phyloP scores from a whole-genome alignment of 2,329 filamentous ascomycete genomes.

The Stachybotrys chlorohalonatus region DNA sequence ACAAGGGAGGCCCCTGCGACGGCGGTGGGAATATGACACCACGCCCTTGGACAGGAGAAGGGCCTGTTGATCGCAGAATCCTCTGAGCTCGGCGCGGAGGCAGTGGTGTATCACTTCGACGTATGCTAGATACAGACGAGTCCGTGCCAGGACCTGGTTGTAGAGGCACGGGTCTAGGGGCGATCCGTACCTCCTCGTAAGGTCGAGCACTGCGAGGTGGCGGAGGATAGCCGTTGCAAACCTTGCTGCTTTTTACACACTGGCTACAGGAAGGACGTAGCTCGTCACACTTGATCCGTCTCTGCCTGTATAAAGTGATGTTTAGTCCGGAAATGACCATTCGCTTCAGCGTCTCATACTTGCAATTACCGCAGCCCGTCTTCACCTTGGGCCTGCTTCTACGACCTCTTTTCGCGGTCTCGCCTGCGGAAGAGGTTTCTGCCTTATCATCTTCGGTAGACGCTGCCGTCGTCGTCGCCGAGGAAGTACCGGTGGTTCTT shows the following conservation, averaged over 20 bases:
- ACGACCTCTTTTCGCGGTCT: conserved; percentile 31
- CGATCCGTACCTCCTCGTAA: conserved; percentile 38
- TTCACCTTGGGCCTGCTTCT: conserved; percentile 54
- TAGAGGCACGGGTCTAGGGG: conserved; percentile 31
- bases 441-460: background rate
- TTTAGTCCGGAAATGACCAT: conserved; percentile 2
- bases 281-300: conserved; percentile 61
- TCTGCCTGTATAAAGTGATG: conserved; percentile 28
- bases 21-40: conserved; percentile 1
- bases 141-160: background rate
- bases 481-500: background rate
- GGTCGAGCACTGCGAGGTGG: conserved; percentile 38
- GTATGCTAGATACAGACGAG: background rate
- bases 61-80: conserved; percentile 7
- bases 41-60: background rate
- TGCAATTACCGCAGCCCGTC: conserved; percentile 60
- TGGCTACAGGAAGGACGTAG: conserved; percentile 49
- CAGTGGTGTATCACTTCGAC: conserved; percentile 15
- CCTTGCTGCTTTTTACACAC: conserved; percentile 49
- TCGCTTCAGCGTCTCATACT: conserved; percentile 36
- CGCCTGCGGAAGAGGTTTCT: background rate
- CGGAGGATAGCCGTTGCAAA: conserved; percentile 54
- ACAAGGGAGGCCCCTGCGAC: conserved; percentile 21
- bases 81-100: conserved; percentile 18
- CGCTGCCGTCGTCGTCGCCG: background rate